Base-by-base conservation (phyloP, 2,329 filamentous ascomycete species). In the Monosporascus sp. region DNA sequence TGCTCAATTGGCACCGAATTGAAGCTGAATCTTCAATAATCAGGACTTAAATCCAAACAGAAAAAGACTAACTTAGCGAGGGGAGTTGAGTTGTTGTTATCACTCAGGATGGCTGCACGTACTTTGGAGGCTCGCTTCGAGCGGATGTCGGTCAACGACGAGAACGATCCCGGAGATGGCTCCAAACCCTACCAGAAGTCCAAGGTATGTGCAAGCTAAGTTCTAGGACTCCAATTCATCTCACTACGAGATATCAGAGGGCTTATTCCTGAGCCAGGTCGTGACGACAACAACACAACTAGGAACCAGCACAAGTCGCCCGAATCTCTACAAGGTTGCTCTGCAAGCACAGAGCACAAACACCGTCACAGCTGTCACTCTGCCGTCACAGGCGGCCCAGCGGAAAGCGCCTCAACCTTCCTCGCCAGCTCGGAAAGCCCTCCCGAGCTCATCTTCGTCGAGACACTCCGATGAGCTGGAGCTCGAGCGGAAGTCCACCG, bases 111-210 rank as follows among this genome's bases (percentile, higher is more conserved):
- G 88, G 84, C 92, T 59, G 82, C 88, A 55, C 84, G 89, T 63
- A 85, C 84, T 50, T 79, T 97, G 47, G 93, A 97, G 75, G 79
- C 88, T 73, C 89, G 89, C 64, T 90, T 97, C 67, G 91, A 96
- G 84, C 87, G 86, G 72, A 83, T 97, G 74, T 87, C 89, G 20
- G 89, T 97, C 58, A 87, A 89, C 63, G 92, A 97, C 67, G 92
- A 96, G 73, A 95, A 93, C 67, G 87, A 90, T 55, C 72, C 76
- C 35, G 74, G 74, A 52, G 78, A 82, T 58, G 76, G 74, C 57
- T 73, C 73, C 53, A 78, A 78, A 58, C 59, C 69, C 26, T 86
- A 88, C 69, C 78, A 83, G 61, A 96, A 95, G 73, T 72, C 83
- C 57, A 96, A 96, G 85, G 91, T 93, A 77, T 53, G 68, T 58